phyloP scores from a whole-genome alignment of 306 rosid genomes.

The Malus sieversii region DNA sequence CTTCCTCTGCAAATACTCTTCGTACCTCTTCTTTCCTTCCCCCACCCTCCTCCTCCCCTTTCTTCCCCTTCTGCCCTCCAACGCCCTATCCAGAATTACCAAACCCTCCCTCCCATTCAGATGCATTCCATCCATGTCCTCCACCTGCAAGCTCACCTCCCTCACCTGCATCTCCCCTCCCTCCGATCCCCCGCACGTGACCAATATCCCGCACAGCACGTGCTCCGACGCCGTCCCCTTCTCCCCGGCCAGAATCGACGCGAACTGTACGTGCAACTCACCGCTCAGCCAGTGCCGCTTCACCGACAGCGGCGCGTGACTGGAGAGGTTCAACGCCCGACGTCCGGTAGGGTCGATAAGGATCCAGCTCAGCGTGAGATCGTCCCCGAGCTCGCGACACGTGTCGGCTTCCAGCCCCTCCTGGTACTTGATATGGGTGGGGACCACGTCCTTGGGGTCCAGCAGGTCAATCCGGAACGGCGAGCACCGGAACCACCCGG shows the following conservation, averaged over 20 bases:
- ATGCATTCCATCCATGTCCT: constrained; percentile 64
- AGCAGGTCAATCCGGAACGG: constrained; percentile 64
- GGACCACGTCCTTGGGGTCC: constrained; percentile 57
- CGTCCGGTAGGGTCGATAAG: constrained; percentile 37
- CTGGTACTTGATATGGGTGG: constrained; percentile 30
- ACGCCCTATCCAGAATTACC: constrained; percentile 42
- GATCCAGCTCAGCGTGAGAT: constrained; percentile 59
- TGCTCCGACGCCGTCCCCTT: constrained; percentile 49
- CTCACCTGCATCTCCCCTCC: constrained; percentile 46
- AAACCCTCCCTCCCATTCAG: constrained; percentile 62
- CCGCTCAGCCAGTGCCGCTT: constrained; percentile 70
- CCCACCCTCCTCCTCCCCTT: background rate
- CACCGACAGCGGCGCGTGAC: constrained; percentile 45
- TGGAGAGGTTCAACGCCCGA: constrained; percentile 66
- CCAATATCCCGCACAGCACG: constrained; percentile 35
- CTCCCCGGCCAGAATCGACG: constrained; percentile 37
- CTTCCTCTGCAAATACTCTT: constrained; percentile 34
- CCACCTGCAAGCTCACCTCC: constrained; percentile 57
- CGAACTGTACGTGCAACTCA: constrained; percentile 49
- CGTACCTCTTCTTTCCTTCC: constrained; percentile 25
- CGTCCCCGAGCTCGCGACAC: constrained; percentile 25
- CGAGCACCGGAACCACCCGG: constrained; percentile 66
- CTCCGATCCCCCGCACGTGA: constrained; percentile 37
- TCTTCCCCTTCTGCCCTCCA: constrained; percentile 44
- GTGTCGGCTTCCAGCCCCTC: constrained; percentile 4